Evolutionary conservation across 1,139 yeast genomes (phyloP), one percentile per base, ranked within the genome.

Genomic region (Geotrichum carabidarum): DNA sequence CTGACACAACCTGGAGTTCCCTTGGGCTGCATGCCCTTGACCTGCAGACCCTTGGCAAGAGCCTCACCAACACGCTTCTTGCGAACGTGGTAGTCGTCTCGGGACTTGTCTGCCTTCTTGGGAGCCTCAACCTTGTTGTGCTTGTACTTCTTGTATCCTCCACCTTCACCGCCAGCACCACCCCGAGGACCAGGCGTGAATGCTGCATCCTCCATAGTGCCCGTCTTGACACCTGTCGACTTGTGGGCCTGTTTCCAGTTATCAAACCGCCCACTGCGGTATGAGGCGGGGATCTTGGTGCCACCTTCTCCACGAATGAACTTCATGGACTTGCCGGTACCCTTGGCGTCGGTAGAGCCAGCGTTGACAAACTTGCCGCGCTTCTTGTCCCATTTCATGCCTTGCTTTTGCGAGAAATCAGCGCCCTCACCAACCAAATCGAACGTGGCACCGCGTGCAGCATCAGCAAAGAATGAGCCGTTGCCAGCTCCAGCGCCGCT

Each of bases 241-340:
- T 82, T 84, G 69, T 90, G 81, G 45, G 82, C 81, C 62, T 83
- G 79, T 67, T 84, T 86, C 99, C 98, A 93, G 51, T 84, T 85
- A 57, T 90, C 97, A 66, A 81, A 93, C 63, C 90, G 83, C 54
- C 99, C 99, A 4, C 95, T 84, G 66, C 88, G 79, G 72, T 84
- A 90, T 18, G 95, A 79, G 1, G 99, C 99, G 4, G 99, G 97
- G 55, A 94, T 83, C 69, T 81, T 82, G 65, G 87, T 91, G 8
- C 99, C 99, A 69, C 89, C 84, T 69, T 94, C 99, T 60, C 98
- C 95, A 61, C 90, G 85, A 64, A 94, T 93, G 70, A 78, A 93
- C 72, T 88, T 91, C 48, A 63, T 64, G 22, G 63, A 50, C 54
- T 63, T 58, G 51, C 66, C 60, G 53, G 61, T 55, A 17, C 51